phyloP scores from a whole-genome alignment of 768 basidiomycete genomes.

The Tulasnella sp. region DNA sequence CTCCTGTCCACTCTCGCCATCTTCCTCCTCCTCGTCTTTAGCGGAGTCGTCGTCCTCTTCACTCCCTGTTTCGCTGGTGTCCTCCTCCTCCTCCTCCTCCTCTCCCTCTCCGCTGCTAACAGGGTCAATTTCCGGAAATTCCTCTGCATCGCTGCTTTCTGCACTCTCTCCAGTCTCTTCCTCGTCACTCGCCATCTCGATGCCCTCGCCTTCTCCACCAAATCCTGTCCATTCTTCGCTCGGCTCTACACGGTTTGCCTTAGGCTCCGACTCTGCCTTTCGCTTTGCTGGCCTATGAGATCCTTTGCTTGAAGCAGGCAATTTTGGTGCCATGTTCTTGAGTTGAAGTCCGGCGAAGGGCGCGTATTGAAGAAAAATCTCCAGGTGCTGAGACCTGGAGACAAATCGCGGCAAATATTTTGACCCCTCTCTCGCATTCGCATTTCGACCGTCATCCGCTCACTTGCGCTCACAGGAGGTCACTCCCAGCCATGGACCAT shows the following conservation, averaged over 20 bases:
- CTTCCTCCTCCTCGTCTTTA: constrained; percentile 28
- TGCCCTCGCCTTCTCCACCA: constrained; percentile 29
- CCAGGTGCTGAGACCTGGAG: not conserved
- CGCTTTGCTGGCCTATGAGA: not conserved
- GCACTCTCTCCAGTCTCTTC: constrained; percentile 26
- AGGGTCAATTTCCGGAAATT: constrained; percentile 52
- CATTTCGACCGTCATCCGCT: not conserved
- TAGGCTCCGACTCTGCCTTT: not conserved
- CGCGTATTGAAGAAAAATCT: not conserved
- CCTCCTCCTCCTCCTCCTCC: constrained; percentile 28
- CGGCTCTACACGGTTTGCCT: not conserved
- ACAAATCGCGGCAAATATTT: not conserved
- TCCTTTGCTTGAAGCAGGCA: not conserved
- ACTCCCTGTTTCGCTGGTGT: constrained; percentile 28
- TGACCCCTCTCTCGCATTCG: not conserved
- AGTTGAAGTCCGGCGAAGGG: not conserved
- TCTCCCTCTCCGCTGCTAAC: constrained; percentile 25
- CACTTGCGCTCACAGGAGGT: not conserved
- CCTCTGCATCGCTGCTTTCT: constrained; percentile 54
- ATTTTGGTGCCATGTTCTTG: not conserved
- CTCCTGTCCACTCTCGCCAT: constrained; percentile 35
- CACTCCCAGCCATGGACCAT: not conserved
- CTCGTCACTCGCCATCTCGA: constrained; percentile 71
- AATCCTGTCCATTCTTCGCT: not conserved
- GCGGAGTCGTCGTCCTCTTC: constrained; percentile 28